phyloP scores from a whole-genome alignment of 2,329 filamentous ascomycete genomes.

The Laburnicola sp. region DNA sequence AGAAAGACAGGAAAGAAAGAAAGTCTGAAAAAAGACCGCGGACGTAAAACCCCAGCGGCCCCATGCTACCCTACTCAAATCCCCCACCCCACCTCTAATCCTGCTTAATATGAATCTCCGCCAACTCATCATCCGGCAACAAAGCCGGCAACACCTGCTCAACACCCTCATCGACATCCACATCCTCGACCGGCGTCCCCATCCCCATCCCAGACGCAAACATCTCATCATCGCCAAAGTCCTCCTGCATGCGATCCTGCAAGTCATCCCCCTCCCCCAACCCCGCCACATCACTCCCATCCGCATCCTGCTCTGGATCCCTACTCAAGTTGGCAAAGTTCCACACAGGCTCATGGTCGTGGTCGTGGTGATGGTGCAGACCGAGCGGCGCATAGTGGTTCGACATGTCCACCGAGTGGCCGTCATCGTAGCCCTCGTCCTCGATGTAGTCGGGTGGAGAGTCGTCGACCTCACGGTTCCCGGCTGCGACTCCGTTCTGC shows the following conservation, averaged over 20 bases:
- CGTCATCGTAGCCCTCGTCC: slow-evolving; percentile 32
- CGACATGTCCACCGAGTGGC: slow-evolving; percentile 18
- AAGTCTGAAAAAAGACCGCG: background rate
- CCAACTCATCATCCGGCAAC: slow-evolving; percentile 25
- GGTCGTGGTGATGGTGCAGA: slow-evolving; percentile 12
- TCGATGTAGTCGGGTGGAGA: slow-evolving; percentile 21
- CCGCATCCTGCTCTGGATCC: slow-evolving; percentile 22
- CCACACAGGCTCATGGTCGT: slow-evolving; percentile 23
- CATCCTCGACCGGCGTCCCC: slow-evolving; percentile 22
- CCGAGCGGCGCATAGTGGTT: slow-evolving; percentile 1
- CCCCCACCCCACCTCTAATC: slow-evolving; percentile 5
- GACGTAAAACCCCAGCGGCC: background rate
- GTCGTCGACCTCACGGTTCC: slow-evolving; percentile 34
- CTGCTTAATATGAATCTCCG: slow-evolving; percentile 23
- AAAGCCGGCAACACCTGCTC: slow-evolving; percentile 15
- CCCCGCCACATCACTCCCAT: slow-evolving; percentile 27
- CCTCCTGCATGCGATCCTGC: slow-evolving; percentile 28
- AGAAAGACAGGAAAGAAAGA: background rate
- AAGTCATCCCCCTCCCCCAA: slow-evolving; percentile 25
- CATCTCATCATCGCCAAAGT: slow-evolving; percentile 35
- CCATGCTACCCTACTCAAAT: background rate
- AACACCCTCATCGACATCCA: slow-evolving; percentile 15
- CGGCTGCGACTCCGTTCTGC: slow-evolving; percentile 42
- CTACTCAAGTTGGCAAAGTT: slow-evolving; percentile 20
- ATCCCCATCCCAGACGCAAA: slow-evolving; percentile 21